Base-by-base conservation (phyloP, 345 rosid species). In the Eucalyptus erythrocorys region DNA sequence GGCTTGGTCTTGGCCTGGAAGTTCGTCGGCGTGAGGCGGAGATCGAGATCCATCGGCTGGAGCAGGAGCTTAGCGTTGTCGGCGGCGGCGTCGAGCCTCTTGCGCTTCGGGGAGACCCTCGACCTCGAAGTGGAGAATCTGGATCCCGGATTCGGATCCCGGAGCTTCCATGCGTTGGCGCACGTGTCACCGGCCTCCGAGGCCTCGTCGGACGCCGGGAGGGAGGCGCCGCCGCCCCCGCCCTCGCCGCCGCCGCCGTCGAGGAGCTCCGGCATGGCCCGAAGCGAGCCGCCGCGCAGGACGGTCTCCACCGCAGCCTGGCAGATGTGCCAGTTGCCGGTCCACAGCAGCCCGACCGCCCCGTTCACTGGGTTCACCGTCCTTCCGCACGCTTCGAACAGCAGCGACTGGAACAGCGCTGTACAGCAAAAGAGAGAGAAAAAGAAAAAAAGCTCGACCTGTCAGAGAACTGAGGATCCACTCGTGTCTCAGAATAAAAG, bases 331-430 rank as follows among this genome's bases (percentile, higher is more conserved):
- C 99, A 98, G 90, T 95, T 98, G 3, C 97, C 98, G 2, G 98
- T 95, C 98, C 98, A 95, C 27, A 98, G 86, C 48, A 98, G 96
- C 24, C 99, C 99, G 22, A 97, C 98, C 42, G 97, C 99, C 40
- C 99, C 99, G 90, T 96, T 96, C 40, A 98, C 99, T 1, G 99
- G 99, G 89, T 97, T 96, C 92, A 96, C 99, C 3, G 99, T 96
- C 90, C 99, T 93, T 55, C 99, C 99, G 71, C 99, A 96, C 15
- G 98, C 99, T 92, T 98, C 99, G 86, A 94, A 96, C 17, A 98
- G 89, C 91, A 97, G 85, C 24, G 99, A 97, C 88, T 96, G 99
- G 91, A 98, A 98, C 91, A 98, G 88, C 88, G 96, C 99, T 98
- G 94, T 66, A 55, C 42, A 43, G 13, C 49, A 7, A 4, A 57